Base-by-base conservation (phyloP, 2,329 filamentous ascomycete species). In the Claviceps spartinae region DNA sequence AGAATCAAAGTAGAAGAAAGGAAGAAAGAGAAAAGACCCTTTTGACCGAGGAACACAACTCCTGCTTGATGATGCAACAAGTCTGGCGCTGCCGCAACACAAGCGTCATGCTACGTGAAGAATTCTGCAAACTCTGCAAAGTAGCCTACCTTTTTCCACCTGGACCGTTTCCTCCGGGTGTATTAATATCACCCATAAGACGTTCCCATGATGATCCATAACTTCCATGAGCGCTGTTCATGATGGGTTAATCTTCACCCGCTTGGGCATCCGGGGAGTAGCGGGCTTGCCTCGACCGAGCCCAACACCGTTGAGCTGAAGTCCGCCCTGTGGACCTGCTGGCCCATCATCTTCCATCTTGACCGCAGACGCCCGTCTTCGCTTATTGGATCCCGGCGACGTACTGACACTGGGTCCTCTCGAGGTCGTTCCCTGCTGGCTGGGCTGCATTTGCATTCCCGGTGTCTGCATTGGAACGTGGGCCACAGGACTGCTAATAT, bases 401-500 rank as follows among this genome's bases (percentile, higher is more conserved):
- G 82, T 85, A 66, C 83, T 85, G 52, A 81, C 80, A 61, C 80
- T 84, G 6, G 80, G 79, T 1, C 79, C 81, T 62, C 78, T 81
- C 9, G 81, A 83, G 63, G 71, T 79, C 36, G 81, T 82, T 41
- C 81, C 82, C 62, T 85, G 82, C 63, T 84, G 81, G 62, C 81
- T 84, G 56, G 79, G 78, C 62, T 85, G 81, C 54, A 81, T 69
- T 63, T 81, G 78, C 81, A 85, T 85, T 55, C 73, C 72, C 22
- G 81, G 81, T 49, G 80, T 78, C 63, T 81, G 78, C 74, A 83
- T 81, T 50, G 76, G 72, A 16, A 76, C 79, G 14, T 77, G 75
- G 18, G 78, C 79, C 8, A 8, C 30, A 30, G 82, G 82, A 62
- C 79, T 83, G 51, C 78, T 75, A 52, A 72, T 60, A 51, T 81